Evolutionary conservation across 2,329 filamentous ascomycete genomes (phyloP), one percentile per base, ranked within the genome.

Genomic region (Cercospora sp.): DNA sequence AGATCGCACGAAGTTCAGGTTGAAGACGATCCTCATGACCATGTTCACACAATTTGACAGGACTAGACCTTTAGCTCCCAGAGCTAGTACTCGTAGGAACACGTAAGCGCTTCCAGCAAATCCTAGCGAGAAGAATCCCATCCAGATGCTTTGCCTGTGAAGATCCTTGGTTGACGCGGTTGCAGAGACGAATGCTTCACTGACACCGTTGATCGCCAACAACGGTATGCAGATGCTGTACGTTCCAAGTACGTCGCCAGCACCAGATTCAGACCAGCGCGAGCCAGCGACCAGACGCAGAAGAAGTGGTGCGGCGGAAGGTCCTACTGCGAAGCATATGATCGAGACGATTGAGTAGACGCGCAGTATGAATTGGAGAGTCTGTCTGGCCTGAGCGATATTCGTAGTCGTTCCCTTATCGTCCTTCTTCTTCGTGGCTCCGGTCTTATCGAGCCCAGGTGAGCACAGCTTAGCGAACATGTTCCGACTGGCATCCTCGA

Each of bases 181-280:
- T 2, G 92, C 93, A 0, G 94, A 90, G 16, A 98, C 94, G 74
- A 99, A 98, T 0, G 93, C 92, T 80, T 99, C 95, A 1, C 91
- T 88, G 23, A 98, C 87, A 62, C 95, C 95, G 76, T 99, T 99
- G 74, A 96, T 82, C 3, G 94, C 95, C 3, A 98, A 86, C 28
- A 98, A 88, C 0, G 95, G 95, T 67, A 99, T 92, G 81, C 97
- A 98, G 79, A 93, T 93, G 81, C 92, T 94, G 80, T 97, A 99
- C 0, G 86, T 86, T 0, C 90, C 88, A 6, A 99, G 85, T 3
- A 95, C 90, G 8, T 85, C 79, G 5, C 90, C 89, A 0, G 94
- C 92, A 53, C 90, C 90, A 0, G 90, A 89, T 3, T 83, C 84
- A 0, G 88, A 84, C 95, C 95, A 99, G 66, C 85, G 87, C 0